phyloP scores from a whole-genome alignment of 768 basidiomycete species.

The Mycena floridula region DNA sequence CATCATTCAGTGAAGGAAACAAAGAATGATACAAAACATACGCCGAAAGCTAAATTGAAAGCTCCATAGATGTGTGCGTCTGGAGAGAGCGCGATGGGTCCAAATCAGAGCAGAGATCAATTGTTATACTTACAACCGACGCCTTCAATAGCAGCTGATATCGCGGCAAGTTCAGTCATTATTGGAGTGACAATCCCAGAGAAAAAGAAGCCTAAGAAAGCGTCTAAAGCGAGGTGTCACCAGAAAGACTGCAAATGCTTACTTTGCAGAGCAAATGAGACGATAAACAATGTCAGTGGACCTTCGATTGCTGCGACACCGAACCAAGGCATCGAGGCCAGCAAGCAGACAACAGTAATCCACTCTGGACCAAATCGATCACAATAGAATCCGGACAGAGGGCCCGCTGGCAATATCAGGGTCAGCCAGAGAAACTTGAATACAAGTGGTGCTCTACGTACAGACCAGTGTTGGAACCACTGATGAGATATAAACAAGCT shows the following conservation, averaged over 20 bases:
- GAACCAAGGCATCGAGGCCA: constrained; percentile 62
- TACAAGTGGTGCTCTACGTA: no score
- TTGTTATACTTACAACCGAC: constrained; percentile 52
- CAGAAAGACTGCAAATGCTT: not conserved
- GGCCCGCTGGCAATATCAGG: constrained; percentile 36
- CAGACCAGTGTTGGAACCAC: not conserved
- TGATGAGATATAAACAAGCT: not conserved
- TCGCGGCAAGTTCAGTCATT: constrained; percentile 60
- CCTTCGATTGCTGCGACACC: constrained; percentile 40
- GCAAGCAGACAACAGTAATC: constrained; percentile 39
- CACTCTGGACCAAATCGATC: constrained; percentile 56
- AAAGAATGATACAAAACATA: no score
- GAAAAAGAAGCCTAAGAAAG: constrained; percentile 49
- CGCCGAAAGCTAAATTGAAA: constrained; percentile 68
- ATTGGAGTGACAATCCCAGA: constrained; percentile 56
- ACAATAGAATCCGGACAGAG: constrained; percentile 49
- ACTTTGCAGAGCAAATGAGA: constrained; percentile 50
- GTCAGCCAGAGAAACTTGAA: constrained; percentile 2
- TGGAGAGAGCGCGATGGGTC: constrained; percentile 21
- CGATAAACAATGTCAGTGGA: constrained; percentile 42
- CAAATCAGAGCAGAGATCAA: constrained; percentile 1
- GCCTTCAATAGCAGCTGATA: constrained; percentile 49
- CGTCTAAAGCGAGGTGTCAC: not conserved
- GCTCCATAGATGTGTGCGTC: constrained; percentile 73
- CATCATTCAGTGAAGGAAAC: no score